Evolutionary conservation across 73 alveolate genomes (phyloP).

Genomic region (Paraurostyla sp.): DNA sequence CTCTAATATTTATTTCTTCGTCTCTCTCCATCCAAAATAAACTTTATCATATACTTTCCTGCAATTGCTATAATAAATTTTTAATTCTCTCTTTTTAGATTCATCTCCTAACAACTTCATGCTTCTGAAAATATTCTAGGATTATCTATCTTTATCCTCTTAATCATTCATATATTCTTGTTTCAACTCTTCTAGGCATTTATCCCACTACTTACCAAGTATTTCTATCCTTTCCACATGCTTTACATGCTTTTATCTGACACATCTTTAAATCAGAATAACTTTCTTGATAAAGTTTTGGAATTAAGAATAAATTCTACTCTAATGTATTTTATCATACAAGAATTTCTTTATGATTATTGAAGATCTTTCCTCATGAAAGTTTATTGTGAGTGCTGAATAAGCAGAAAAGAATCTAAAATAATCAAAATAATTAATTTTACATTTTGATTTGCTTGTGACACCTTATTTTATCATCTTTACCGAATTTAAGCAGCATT

Average conservation of each 20-base stretch:
- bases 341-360: background rate
- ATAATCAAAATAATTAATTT: background rate
- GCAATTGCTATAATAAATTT: background rate
- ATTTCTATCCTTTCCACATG: background rate
- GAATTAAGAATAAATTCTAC: background rate
- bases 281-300: background rate
- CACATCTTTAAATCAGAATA: background rate
- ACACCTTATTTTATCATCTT: background rate
- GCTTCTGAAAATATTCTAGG: constrained; percentile 22
- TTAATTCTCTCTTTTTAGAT: constrained; percentile 27
- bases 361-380: background rate
- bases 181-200: constrained; percentile 4
- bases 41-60: background rate
- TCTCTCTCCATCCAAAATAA: constrained; percentile 33
- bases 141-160: constrained; percentile 43
- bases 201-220: constrained; percentile 25
- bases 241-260: background rate
- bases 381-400: background rate
- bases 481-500: background rate
- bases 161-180: constrained; percentile 29
- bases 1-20: background rate
- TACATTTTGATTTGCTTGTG: background rate
- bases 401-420: background rate
- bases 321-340: background rate
- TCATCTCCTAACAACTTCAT: constrained; percentile 37